phyloP scores from a whole-genome alignment of 2,329 filamentous ascomycete species.

The Ceratocystis colombiana region DNA sequence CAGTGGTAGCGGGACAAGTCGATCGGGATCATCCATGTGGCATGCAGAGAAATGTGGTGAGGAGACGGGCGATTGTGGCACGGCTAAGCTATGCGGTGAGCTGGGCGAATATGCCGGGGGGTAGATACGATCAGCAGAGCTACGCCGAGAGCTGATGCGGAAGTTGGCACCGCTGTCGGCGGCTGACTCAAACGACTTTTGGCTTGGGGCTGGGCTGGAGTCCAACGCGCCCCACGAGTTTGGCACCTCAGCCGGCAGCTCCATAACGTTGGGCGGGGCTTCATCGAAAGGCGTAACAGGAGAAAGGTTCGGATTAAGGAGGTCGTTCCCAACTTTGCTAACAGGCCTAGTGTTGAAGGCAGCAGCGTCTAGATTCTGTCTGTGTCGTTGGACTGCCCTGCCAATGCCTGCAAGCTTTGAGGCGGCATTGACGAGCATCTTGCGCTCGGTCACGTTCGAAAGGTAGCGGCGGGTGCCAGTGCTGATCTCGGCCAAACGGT shows the following conservation, averaged over 20 bases:
- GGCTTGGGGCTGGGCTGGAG: constrained; percentile 35
- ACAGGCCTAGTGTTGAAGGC: not conserved
- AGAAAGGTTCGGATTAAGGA: constrained; percentile 24
- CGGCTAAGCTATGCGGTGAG: constrained; percentile 30
- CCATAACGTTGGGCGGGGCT: constrained; percentile 37
- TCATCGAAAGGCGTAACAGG: not conserved
- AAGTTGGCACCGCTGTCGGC: constrained; percentile 40
- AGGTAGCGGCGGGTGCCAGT: constrained; percentile 83
- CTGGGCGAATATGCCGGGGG: constrained; percentile 30
- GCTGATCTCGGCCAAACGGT: constrained; percentile 85
- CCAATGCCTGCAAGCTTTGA: constrained; percentile 71
- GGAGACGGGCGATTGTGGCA: constrained; percentile 31
- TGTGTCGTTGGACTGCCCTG: constrained; percentile 55
- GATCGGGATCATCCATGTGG: constrained; percentile 40
- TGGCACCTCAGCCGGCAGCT: constrained; percentile 49
- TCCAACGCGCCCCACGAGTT: constrained; percentile 32
- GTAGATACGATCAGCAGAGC: constrained; percentile 41
- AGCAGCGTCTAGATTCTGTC: not conserved
- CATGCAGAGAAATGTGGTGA: constrained; percentile 29
- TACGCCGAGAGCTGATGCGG: constrained; percentile 39
- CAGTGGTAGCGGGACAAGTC: constrained; percentile 46
- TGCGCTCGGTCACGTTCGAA: constrained; percentile 59
- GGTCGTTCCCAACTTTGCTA: not conserved
- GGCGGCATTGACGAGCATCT: constrained; percentile 65
- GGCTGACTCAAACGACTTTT: constrained; percentile 49